Evolutionary conservation across 106 monocot species (phyloP), one percentile per base, ranked within the genome.

Genomic region (Alisma plantagoaquatica): DNA sequence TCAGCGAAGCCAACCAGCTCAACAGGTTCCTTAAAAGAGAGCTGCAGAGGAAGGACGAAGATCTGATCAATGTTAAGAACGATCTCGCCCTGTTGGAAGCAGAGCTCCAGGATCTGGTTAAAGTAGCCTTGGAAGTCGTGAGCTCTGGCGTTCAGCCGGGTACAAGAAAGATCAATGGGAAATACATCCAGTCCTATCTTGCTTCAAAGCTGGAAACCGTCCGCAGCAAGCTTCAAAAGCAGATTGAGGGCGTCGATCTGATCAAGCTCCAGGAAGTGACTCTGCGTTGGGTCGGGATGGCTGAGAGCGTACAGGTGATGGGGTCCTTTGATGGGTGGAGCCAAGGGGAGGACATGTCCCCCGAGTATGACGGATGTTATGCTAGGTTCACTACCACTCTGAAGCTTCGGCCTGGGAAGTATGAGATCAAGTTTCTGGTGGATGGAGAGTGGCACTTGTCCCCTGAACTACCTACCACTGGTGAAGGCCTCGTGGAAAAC

Each of bases 301-400:
- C 91, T 15, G 86, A 92, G 92, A 79, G 71, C 59, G 86, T 92
- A 54, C 82, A 77, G 64, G 68, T 92, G 51, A 92, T 92, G 92
- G 92, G 92, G 8, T 74, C 92, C 42, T 92, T 92, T 41, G 86
- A 92, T 59, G 92, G 92, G 1, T 92, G 92, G 92, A 75, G 57
- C 29, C 51, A 66, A 67, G 92, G 92, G 59, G 79, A 79, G 57
- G 79, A 76, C 16, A 75, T 92, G 82, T 86, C 86, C 18, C 57
- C 57, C 15, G 92, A 92, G 46, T 82, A 86, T 62, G 60, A 46
- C 3, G 82, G 86, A 15, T 56, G 45, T 64, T 78, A 67, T 46
- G 45, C 62, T 27, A 82, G 62, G 61, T 86, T 92, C 54, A 76
- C 82, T 15, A 30, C 82, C 16, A 73, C 70, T 12, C 51, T 92